Conservation (phyloP, 1,284 basidiomycete genomes). For the Hypsizygus ulmarius region DNA sequence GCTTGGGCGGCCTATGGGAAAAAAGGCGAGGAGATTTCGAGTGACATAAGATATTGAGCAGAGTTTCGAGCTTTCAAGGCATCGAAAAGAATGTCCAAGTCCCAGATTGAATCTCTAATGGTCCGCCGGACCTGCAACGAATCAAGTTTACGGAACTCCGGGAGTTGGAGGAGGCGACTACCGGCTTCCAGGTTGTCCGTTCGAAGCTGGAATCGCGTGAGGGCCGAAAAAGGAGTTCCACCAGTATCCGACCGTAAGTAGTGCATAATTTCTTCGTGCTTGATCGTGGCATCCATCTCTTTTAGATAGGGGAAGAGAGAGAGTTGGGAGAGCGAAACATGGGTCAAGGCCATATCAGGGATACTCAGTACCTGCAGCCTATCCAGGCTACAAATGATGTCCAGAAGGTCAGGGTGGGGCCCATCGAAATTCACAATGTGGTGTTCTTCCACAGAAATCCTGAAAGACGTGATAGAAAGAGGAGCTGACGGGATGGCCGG, state of each 20-base stretch:
- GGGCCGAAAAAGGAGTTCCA: background rate
- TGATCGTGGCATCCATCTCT: background rate
- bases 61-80: background rate
- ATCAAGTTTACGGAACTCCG: background rate
- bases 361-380: background rate
- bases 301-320: background rate
- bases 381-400: background rate
- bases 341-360: background rate
- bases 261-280: background rate
- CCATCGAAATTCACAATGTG: background rate
- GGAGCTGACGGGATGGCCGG: background rate
- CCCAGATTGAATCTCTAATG: background rate
- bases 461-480: background rate
- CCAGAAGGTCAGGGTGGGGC: background rate
- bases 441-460: background rate
- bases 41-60: background rate
- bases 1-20: background rate
- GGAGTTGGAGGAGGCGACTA: background rate
- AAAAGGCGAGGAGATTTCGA: background rate
- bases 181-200: background rate
- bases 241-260: background rate
- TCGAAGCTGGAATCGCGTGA: background rate
- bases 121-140: background rate
- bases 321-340: background rate
- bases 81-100: slow-evolving; percentile 1